Conservation (phyloP, 2,329 filamentous ascomycete genomes). For the Myotisia sp. region DNA sequence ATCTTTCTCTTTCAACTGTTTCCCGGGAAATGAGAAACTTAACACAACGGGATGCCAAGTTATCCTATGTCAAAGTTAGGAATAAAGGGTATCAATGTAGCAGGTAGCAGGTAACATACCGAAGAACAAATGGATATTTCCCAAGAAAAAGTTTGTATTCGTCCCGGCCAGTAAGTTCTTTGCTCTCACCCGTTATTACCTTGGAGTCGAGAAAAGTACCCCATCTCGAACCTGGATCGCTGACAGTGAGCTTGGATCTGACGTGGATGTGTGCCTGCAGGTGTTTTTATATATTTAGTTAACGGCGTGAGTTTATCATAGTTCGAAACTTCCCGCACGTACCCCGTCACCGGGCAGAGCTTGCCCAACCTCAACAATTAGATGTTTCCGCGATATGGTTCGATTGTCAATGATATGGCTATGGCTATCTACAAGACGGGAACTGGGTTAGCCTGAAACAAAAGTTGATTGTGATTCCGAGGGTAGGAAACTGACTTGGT, state of each 20-base stretch:
- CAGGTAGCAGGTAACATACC: constrained; percentile 16
- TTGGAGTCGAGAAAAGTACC: constrained; percentile 67
- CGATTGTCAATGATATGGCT: constrained; percentile 61
- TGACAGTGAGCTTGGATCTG: constrained; percentile 57
- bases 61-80: constrained; percentile 38
- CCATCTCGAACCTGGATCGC: constrained; percentile 69
- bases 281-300: constrained; percentile 4
- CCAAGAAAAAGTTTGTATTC: constrained; percentile 58
- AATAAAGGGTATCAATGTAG: not conserved
- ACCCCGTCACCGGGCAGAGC: constrained; percentile 56
- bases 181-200: constrained; percentile 48
- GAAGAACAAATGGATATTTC: constrained; percentile 45
- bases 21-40: constrained; percentile 61
- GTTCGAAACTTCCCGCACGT: constrained; percentile 20
- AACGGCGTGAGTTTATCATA: constrained; percentile 12
- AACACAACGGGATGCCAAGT: constrained; percentile 70
- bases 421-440: constrained; percentile 15
- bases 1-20: constrained; percentile 50
- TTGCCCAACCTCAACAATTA: constrained; percentile 57
- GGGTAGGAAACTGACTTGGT: constrained; percentile 14
- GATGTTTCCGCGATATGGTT: constrained; percentile 76
- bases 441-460: not conserved
- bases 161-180: constrained; percentile 20
- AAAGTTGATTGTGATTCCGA: not conserved
- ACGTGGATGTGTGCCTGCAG: constrained; percentile 46